These are phyloP conservation scores for Lycium barbarum DNA, from an alignment of 257 asterid species.

Conservation along the genomic window DNA sequence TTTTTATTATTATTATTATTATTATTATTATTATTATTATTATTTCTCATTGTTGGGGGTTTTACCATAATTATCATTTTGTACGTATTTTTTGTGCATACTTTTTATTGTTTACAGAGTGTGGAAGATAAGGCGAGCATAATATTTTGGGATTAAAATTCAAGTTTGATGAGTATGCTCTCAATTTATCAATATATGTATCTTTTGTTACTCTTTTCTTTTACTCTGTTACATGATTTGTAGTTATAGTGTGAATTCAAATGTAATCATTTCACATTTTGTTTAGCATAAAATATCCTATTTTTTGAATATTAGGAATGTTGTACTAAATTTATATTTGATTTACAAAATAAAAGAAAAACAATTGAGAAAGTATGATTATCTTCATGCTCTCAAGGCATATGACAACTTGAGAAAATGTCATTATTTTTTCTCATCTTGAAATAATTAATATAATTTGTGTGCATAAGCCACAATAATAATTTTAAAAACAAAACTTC, in stretches of 20 bases:
- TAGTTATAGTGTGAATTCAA: not conserved
- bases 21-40: too few species aligned
- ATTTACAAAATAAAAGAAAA: not conserved
- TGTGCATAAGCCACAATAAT: not conserved
- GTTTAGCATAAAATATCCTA: not conserved
- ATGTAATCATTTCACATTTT: not conserved
- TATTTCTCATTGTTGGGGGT: too few species aligned
- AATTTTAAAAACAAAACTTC: too few species aligned
- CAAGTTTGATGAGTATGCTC: too few species aligned
- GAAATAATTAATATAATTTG: not conserved
- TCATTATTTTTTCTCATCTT: not conserved
- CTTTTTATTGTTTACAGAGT: too few species aligned
- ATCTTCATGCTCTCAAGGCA: not conserved
- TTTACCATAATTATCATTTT: too few species aligned
- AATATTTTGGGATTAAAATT: too few species aligned
- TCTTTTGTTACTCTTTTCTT: too few species aligned
- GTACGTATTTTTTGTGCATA: too few species aligned
- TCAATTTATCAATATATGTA: too few species aligned
- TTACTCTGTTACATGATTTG: not conserved
- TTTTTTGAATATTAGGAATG: not conserved
- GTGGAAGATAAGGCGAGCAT: too few species aligned
- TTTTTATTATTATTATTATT: too few species aligned
- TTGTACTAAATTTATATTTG: not conserved
- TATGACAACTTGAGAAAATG: not conserved
- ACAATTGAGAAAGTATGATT: not conserved